Base-by-base conservation (phyloP, 805 yeast species). In the Starmerella sp. region DNA sequence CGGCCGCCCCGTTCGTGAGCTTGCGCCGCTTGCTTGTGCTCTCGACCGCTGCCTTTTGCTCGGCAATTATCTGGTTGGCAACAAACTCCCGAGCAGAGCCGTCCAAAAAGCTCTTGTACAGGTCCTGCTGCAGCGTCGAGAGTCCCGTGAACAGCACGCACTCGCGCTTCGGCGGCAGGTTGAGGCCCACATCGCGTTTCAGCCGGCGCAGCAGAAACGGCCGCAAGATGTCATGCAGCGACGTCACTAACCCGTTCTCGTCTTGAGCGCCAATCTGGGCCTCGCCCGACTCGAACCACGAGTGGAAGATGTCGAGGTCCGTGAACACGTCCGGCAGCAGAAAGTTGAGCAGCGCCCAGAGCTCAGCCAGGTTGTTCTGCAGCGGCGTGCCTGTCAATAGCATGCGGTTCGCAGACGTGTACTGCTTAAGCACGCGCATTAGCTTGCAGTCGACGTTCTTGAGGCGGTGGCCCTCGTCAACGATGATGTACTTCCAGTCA, bases 301-400 rank as follows among this genome's bases (percentile, higher is more conserved):
- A 84, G 67, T 91, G 95, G 66, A 91, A 91, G 44, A 89, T 75
- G 51, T 83, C 91, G 57, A 90, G 77, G 68, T 91, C 97, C 44
- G 86, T 86, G 67, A 91, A 91, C 32, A 93, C 85, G 63, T 89
- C 96, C 0, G 98, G 98, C 51, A 91, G 72, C 37, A 93, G 83
- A 65, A 91, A 91, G 66, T 93, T 93, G 53, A 91, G 73, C 55
- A 93, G 72, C 0, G 96, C 84, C 97, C 97, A 91, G 39, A 93
- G 71, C 69, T 93, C 97, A 52, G 84, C 78, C 55, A 91, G 72
- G 64, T 90, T 91, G 67, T 91, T 91, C 67, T 91, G 98, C 52
- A 91, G 73, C 0, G 98, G 97, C 0, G 98, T 91, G n/a, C 98
- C 98, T 0, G 98, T 91, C 13, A 91, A 71, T 31, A 91, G 71